Base-by-base conservation (phyloP, 2,329 filamentous ascomycete species). In the Penicillium sp. region DNA sequence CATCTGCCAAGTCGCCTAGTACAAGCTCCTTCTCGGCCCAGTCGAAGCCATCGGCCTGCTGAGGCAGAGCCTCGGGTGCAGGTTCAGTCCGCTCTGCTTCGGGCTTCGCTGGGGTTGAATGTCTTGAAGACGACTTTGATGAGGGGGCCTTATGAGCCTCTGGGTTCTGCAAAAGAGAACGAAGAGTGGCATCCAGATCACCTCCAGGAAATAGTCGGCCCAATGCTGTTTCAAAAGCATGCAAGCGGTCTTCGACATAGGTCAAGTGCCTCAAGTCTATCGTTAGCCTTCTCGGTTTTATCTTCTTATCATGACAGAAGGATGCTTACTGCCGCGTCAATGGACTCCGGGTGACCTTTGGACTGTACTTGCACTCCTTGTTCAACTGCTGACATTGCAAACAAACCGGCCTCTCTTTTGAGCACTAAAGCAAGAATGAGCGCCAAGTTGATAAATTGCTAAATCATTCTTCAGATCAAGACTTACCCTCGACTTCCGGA, bases 21-120 rank as follows among this genome's bases (percentile, higher is more conserved):
- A 76, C 74, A 12, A 79, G 73, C 58, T 76, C 75, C 55, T 76
- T 78, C 59, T 79, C 75, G 7, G 74, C 73, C 75, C 75, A 77
- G 56, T 77, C 75, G 65, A 77, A 77, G 37, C 72, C 75, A 67
- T 76, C 76, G 10, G 76, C 76, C 64, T 78, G 76, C 56, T 77
- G 75, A 8, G 76, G 76, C 33, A 78, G 64, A 50, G 76, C 73
- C 84, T 87, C 68, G 74, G 81, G 73, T 10, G 76, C 74, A 37
- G 75, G 68, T 50, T 78, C 75, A 12, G 73, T 69, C 33, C 72
- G 70, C 54, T 76, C 75, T 35, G 70, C 69, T 56, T 77, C 75
- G 35, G 69, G 65, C 54, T 73, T 78, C 12, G 70, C 71, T 28
- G 73, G 75, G 4, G 75, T 77, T 7, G 75, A 78, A 55, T 78